Evolutionary conservation across 164 flowering plant genomes (phyloP), one percentile per base, ranked within the genome.

Genomic region (Chimonanthus salicifolius): DNA sequence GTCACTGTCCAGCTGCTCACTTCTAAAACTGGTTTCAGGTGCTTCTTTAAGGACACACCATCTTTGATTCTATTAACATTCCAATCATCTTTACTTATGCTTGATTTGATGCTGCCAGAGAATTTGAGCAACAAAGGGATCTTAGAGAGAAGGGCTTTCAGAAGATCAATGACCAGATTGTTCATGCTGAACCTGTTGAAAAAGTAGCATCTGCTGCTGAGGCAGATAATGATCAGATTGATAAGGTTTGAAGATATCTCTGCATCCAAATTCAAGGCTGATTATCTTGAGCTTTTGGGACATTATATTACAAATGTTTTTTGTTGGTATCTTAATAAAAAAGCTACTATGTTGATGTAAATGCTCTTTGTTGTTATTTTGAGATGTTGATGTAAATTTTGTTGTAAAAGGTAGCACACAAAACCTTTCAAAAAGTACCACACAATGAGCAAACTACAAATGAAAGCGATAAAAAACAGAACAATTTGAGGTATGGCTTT

Each of bases 1-100:
- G 94, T 94, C 48, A 90, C 97, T 2, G 87, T 96, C 71, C 99
- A 96, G 87, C 92, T 92, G 78, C 88, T 96, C 54, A 94, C 99
- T 54, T 92, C 99, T 58, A 96, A 94, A 87, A 94, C 98, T 58
- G 99, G 99, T 78, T 96, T 96, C 88, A 91, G 99, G 99, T 93
- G 83, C 71, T n/a, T 15, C 71, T 72, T 73, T 54, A n/a, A 51
- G 60, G 16, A 54, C n/a, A 54, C 60, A 11, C 15, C 4, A 9
- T 54, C 16, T 54, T 54, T 2, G 67, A 67, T 64, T 13, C 33
- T 9, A 13, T 13, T 73, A 70, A 15, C 49, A 66, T 44, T 44
- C 47, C 46, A 44, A 45, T 16, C 16, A 13, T 33, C 48, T 11
- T n/a, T 33, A 49, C 43, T 77, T 64, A 50, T 62, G 60, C 78